Evolutionary conservation across 2,329 filamentous ascomycete genomes (phyloP), one percentile per base, ranked within the genome.

Genomic region (Dichotomopilus funicola): DNA sequence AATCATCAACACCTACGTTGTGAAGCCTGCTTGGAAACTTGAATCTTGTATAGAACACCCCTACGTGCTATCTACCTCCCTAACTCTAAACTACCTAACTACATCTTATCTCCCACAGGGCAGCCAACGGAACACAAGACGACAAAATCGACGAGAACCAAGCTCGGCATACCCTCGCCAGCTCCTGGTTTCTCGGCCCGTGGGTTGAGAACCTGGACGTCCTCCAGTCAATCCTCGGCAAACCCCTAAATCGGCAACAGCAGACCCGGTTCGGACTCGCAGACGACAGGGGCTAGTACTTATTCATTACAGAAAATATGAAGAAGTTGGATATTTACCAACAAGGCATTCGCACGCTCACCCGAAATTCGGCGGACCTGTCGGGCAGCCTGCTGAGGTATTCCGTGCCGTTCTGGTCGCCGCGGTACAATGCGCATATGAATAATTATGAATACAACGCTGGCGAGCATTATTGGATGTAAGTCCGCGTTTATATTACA

Each of bases 201-300:
- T 53, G 55, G 12, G 61, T 49, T 2, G 61, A 62, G 51, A 62
- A 62, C 47, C 45, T 62, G 13, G 49, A 40, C n/a, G 53, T 79
- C 75, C 60, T 73, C 69, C 51, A 87, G 68, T 61, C 82, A 75
- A 64, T 82, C 77, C n/a, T 43, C 6, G n/a, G n/a, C 6, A 11
- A 43, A 11, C 11, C n/a, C 41, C n/a, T 43, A 7, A 7, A 43
- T 7, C 6, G 41, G 11, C 41, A 43, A 13, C 10, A 7, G 10
- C 9, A 43, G 41, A 13, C 41, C 41, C 41, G 41, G 19, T 11
- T 13, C 9, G 41, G 19, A 43, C 41, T 13, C n/a, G 10, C n/a
- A 43, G 11, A 12, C 41, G 41, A 13, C 41, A 11, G n/a, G n/a
- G 10, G 6, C 41, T 12, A 43, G 10, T 13, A 27, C 19, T 27